phyloP scores from a whole-genome alignment of 106 monocot genomes.

The Phalaenopsis aphrodite region DNA sequence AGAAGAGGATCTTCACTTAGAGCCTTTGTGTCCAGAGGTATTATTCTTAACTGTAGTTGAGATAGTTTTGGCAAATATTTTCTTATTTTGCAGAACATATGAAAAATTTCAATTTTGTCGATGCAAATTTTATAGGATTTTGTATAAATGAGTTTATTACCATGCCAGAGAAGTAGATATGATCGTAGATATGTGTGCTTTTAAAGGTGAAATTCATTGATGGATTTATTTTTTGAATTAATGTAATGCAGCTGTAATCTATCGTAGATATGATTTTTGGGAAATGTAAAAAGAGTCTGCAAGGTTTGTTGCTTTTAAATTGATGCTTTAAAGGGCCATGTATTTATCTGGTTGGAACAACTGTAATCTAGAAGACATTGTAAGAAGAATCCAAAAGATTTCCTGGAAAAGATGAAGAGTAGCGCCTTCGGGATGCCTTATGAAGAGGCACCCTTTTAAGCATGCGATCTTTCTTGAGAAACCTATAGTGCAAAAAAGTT shows the following conservation, averaged over 20 bases:
- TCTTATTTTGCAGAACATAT: background rate
- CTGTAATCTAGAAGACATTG: background rate
- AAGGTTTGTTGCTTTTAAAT: background rate
- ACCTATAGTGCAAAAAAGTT: background rate
- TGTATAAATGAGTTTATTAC: background rate
- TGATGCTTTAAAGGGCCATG: background rate
- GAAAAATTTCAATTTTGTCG: background rate
- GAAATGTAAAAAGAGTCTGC: background rate
- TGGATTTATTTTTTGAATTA: background rate
- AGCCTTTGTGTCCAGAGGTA: constrained; percentile 73
- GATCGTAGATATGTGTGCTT: background rate
- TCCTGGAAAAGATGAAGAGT: background rate
- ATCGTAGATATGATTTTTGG: too few species aligned
- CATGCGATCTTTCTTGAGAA: background rate
- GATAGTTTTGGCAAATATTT: background rate
- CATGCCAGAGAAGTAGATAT: background rate
- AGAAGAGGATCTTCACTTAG: constrained; percentile 54
- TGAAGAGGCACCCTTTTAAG: background rate
- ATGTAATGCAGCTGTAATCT: background rate
- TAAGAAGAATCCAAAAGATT: background rate
- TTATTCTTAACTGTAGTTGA: background rate
- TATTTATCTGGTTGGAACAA: background rate
- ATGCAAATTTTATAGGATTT: background rate
- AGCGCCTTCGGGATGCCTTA: background rate
- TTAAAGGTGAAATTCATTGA: background rate